A percentile compares a stretch with the other conserved stretches of the same genome.
Conservation (phyloP, 2,329 filamentous ascomycete species). For the Pestalotiopsis sp. region DNA sequence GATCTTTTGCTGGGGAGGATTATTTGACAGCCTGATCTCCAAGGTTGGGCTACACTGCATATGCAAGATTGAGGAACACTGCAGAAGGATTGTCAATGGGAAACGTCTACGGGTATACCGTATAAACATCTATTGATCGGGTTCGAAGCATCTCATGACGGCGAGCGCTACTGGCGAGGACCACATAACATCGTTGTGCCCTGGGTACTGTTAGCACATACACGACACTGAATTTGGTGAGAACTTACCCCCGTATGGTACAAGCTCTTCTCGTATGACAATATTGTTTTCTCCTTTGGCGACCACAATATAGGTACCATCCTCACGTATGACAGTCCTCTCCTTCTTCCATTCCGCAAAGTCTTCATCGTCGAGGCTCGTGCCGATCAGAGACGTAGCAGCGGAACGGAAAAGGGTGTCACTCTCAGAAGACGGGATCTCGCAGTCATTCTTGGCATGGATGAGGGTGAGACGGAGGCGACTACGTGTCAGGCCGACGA, state of each 20-base stretch:
- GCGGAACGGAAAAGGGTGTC: conserved; percentile 64
- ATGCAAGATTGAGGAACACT: not conserved
- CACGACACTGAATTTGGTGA: not conserved
- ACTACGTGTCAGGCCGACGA: conserved; percentile 52
- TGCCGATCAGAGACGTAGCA: conserved; percentile 49
- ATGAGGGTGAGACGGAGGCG: conserved; percentile 70
- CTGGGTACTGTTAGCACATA: conserved; percentile 37
- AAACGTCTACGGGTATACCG: not conserved
- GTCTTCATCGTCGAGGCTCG: conserved; percentile 34
- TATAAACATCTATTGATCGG: not conserved
- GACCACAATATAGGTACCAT: conserved; percentile 50
- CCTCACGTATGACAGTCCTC: conserved; percentile 43
- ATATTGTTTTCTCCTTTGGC: conserved; percentile 47
- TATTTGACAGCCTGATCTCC: not conserved
- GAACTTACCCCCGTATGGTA: conserved; percentile 55
- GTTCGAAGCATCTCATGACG: conserved; percentile 64
- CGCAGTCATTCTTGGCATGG: conserved; percentile 78
- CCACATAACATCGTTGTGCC: conserved; percentile 70
- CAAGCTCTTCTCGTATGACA: conserved; percentile 54
- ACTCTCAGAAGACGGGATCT: conserved; percentile 77
- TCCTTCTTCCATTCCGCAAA: conserved; percentile 48
- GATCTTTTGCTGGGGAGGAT: not conserved
- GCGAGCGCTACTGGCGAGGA: conserved; percentile 66
- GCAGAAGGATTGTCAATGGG: too few relatives aligned
- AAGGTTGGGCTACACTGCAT: not conserved